A percentile compares a stretch with the other conserved stretches of the same genome.
phyloP scores from a whole-genome alignment of 805 yeast genomes.

The Hanseniaspora guilliermondii region DNA sequence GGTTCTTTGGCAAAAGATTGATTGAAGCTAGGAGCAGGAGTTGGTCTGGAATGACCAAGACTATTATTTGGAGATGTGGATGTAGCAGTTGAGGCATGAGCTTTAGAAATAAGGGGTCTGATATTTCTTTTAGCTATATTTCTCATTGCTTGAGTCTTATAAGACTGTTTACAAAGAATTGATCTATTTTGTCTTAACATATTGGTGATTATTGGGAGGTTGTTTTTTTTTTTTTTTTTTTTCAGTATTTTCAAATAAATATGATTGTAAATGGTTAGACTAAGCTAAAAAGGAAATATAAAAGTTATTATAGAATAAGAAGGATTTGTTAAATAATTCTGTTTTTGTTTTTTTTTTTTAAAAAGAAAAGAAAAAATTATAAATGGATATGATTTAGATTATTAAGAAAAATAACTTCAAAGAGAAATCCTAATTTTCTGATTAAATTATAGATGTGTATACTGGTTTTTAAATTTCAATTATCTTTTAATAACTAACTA shows the following conservation, averaged over 20 bases:
- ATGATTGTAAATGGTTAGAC: not conserved
- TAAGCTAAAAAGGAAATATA: too few relatives aligned
- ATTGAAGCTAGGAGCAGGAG: constrained; percentile 29
- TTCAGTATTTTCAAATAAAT: not conserved
- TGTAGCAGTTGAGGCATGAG: constrained; percentile 7
- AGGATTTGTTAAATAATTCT: too few relatives aligned
- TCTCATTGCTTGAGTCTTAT: not conserved
- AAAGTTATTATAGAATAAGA: too few relatives aligned
- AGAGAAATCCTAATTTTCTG: too few relatives aligned
- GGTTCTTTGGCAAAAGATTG: constrained; percentile 18
- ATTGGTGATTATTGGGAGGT: too few relatives aligned
- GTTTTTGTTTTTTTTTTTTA: too few relatives aligned
- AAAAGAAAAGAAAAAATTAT: too few relatives aligned
- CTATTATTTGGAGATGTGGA: constrained; percentile 8
- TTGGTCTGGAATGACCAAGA: constrained; percentile 21
- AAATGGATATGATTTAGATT: too few relatives aligned
- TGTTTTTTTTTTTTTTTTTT: not conserved
- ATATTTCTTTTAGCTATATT: not conserved
- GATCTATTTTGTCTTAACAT: constrained; percentile 8
- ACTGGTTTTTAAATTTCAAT: not conserved
- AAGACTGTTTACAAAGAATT: not conserved
- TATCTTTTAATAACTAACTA: not conserved
- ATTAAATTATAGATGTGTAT: too few relatives aligned
- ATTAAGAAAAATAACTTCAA: too few relatives aligned
- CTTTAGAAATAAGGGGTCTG: not conserved